Evolutionary conservation across 768 basidiomycete genomes (phyloP).

Genomic region (Mycena maculata): DNA sequence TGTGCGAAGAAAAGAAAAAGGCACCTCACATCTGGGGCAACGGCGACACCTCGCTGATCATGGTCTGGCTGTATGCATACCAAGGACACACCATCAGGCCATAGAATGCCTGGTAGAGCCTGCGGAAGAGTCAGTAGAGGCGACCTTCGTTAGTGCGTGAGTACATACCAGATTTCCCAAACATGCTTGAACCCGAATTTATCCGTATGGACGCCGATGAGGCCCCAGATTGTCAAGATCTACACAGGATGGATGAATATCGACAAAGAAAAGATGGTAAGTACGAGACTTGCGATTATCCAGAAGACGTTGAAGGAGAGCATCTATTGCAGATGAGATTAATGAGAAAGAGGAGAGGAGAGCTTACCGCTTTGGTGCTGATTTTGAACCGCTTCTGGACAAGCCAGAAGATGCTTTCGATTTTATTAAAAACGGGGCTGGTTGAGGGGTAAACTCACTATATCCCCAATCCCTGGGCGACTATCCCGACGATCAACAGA

Average conservation of each 20-base stretch:
- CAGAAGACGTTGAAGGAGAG: conserved; percentile 76
- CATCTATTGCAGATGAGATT: conserved; percentile 58
- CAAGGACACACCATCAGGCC: conserved; percentile 82
- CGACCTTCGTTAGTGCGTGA: background rate
- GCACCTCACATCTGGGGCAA: conserved; percentile 70
- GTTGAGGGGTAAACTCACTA: conserved; percentile 57
- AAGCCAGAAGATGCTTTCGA: conserved; percentile 69
- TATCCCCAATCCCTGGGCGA: conserved; percentile 73
- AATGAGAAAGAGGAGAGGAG: background rate
- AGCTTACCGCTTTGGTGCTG: conserved; percentile 68
- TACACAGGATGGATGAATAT: conserved; percentile 34
- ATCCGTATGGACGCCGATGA: conserved; percentile 79
- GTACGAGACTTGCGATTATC: conserved; percentile 68
- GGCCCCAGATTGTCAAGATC: conserved; percentile 79
- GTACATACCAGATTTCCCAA: conserved; percentile 78
- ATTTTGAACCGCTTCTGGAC: conserved; percentile 74
- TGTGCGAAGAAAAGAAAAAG: conserved; percentile 1
- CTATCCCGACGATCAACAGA: conserved; percentile 73
- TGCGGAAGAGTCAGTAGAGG: conserved; percentile 37
- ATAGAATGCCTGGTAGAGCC: conserved; percentile 78
- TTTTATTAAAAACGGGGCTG: background rate
- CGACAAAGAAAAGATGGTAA: background rate
- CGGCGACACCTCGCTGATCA: conserved; percentile 85
- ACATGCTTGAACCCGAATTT: conserved; percentile 86
- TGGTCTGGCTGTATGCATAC: conserved; percentile 86